These are phyloP conservation scores for Rhizopogon salebrosus DNA, from an alignment of 768 basidiomycete genomes.

Conservation along the genomic window DNA sequence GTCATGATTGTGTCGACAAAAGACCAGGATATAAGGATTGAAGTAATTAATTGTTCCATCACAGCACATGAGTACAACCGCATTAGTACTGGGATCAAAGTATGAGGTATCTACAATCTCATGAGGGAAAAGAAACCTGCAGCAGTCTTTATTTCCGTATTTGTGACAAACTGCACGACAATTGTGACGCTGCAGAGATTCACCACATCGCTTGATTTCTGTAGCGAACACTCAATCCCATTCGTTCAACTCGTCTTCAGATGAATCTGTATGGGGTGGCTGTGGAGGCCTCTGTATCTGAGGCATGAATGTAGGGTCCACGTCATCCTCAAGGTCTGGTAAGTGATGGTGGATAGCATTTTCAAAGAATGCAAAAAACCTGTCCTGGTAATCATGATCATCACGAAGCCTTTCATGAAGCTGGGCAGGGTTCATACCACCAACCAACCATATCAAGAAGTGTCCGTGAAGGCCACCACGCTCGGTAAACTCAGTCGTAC, in stretches of 20 bases:
- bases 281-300: conserved; percentile 16
- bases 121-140: conserved; percentile 31
- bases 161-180: conserved; percentile 24
- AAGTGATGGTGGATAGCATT: conserved; percentile 27
- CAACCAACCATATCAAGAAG: conserved; percentile 25
- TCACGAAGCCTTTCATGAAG: conserved; percentile 18
- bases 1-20: conserved; percentile 30
- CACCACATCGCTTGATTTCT: conserved; percentile 18
- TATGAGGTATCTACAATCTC: conserved; percentile 20
- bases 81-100: conserved; percentile 27
- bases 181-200: conserved; percentile 16
- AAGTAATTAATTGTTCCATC: conserved; percentile 27
- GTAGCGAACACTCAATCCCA: conserved; percentile 9
- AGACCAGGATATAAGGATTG: conserved; percentile 29
- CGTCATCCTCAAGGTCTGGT: conserved; percentile 16
- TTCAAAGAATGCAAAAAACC: conserved; percentile 29
- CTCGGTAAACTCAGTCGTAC: conserved; percentile 22
- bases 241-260: neutral
- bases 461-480: conserved; percentile 26
- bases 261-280: neutral
- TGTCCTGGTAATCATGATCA: neutral
- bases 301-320: conserved; percentile 17
- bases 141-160: conserved; percentile 21
- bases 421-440: conserved; percentile 27
- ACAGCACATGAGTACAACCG: conserved; percentile 22